Evolutionary conservation across 1,139 yeast species (phyloP), one percentile per base, ranked within the genome.

Genomic region (Kodamaea alishanica): DNA sequence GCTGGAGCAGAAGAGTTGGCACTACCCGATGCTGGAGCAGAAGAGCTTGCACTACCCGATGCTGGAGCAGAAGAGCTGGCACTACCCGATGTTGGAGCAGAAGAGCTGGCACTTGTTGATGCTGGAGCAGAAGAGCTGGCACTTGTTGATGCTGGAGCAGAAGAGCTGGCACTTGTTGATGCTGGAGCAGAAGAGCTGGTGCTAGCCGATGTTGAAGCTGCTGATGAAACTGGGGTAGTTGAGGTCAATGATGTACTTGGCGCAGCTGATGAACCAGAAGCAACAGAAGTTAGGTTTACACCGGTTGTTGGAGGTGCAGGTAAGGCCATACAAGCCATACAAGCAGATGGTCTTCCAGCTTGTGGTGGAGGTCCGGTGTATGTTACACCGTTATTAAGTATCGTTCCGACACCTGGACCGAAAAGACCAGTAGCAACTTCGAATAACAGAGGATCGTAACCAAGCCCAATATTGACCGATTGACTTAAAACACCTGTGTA

Each of bases 381-480:
- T 10, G 11, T 28, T 9, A 57, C 45, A 23, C 49, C 56, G 28
- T 55, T 51, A 36, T 47, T 49, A 6, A 49, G 38, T 6, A 49
- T 49, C 9, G 44, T 38, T 8, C 33, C 25, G 28, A 58, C 47
- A 9, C 33, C 29, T 8, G 40, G 33, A 11, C 44, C 42, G 30
- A 37, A 47, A 38, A 52, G 50, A 8, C 58, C 59, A 24, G 47
- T 41, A n/a, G 38, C 40, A 4, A 36, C 43, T 11, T 9, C 7
- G 27, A 51, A 48, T 26, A 20, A 11, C 8, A 11, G 5, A 5
- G 44, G 30, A 26, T 35, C 23, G 39, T 52, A 52, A 6, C 56
- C 57, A 6, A 28, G 23, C 41, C 67, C 67, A 38, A 62, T 62
- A 10, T 46, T 35, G 39, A 57, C 59, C 1, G 43, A 36, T 12